Base-by-base conservation (phyloP, 2,329 filamentous ascomycete genomes). In the Leptographium radiaticola region DNA sequence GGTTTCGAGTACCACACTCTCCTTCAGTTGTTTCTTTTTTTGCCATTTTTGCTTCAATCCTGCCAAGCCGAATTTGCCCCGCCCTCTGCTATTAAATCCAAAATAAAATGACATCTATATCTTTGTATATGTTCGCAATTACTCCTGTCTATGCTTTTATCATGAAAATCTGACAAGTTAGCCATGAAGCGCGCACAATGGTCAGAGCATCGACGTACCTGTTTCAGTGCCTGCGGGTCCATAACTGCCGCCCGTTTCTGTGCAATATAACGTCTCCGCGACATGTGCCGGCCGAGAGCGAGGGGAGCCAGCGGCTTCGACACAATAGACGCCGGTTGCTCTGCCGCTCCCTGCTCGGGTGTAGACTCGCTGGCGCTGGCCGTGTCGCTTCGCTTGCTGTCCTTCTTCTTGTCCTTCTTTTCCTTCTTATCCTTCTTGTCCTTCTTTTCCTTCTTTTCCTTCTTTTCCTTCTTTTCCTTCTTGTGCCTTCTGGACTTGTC, bases 241-340 rank as follows among this genome's bases (percentile, higher is more conserved):
- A 89, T 78, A 55, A 89, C 79, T 2, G 90, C 89, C 71, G 84
- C 80, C 62, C 82, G 83, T 74, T 97, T 97, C 62, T 93, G 87
- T 54, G 85, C 85, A 63, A 97, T 95, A 67, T 90, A 88, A 56
- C 88, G 78, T 60, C 87, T 82, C 58, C 91, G 76, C 48, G 90
- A 81, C 53, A 86, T 79, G 65, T 90, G 87, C 59, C 89, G 79
- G 49, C 77, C 81, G 31, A 76, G 73, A 57, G 75, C 25, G 33
- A 36, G 18, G 6, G 38, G 3, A 30, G 54, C 50, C 16, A 62
- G 51, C 16, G 60, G 55, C 31, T 63, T 62, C 8, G 64, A 63
- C 15, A 33, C 72, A 72, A 47, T 68, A 71, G 52, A 69, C 71
- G 49, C 72, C 71, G 30, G 68, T 70, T 25, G 68, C 72, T 52